These are phyloP conservation scores for Teunomyces atbi DNA, from an alignment of 805 yeast species.

Conservation along the genomic window DNA sequence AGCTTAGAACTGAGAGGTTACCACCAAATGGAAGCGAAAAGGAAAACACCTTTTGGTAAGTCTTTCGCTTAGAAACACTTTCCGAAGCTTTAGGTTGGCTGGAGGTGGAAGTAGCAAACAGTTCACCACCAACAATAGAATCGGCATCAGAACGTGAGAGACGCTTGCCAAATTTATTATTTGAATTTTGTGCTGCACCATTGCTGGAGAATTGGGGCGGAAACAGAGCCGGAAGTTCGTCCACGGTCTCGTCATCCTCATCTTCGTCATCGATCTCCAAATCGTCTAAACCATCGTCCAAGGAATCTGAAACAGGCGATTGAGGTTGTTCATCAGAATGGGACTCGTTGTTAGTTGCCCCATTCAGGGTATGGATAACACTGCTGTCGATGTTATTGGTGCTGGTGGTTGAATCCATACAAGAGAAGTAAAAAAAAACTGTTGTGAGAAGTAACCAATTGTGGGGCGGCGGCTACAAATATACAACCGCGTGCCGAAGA, in stretches of 20 bases:
- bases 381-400: not conserved
- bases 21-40: slow-evolving; percentile 63
- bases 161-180: slow-evolving; percentile 5
- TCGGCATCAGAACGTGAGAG: slow-evolving; percentile 36
- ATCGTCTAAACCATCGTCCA: slow-evolving; percentile 3
- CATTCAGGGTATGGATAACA: not conserved
- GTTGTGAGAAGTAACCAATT: too few species aligned
- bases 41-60: slow-evolving; percentile 38
- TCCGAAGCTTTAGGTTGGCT: not conserved
- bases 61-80: slow-evolving; percentile 15
- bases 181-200: not conserved
- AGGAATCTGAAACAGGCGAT: slow-evolving; percentile 1
- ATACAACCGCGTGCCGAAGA: not conserved
- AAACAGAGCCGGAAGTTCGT: slow-evolving; percentile 8
- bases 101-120: slow-evolving; percentile 13
- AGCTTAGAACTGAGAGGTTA: slow-evolving; percentile 21
- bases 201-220: not conserved
- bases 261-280: slow-evolving; percentile 8
- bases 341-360: not conserved
- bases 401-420: not conserved
- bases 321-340: not conserved
- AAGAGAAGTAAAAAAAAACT: not conserved
- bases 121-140: slow-evolving; percentile 53
- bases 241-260: slow-evolving; percentile 9
- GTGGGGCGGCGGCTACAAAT: not conserved